Conservation (phyloP, 306 rosid species). For the Chamaecrista fasciculata region DNA sequence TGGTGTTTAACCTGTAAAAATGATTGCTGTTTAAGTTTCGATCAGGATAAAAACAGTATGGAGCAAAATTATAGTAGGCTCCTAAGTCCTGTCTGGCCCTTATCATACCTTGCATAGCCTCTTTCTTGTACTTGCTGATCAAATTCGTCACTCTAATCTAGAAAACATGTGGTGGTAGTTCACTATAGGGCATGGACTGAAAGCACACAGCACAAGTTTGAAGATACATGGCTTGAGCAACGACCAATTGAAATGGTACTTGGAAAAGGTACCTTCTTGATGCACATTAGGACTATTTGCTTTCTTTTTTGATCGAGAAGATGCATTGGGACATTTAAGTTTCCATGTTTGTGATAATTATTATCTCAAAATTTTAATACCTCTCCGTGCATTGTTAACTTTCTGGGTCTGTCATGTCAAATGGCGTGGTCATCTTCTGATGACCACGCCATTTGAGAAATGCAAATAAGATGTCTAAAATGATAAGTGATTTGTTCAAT, state of each 20-base stretch:
- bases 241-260: conserved; percentile 71
- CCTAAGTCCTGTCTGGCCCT: not conserved
- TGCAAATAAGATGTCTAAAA: not conserved
- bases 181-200: conserved; percentile 95
- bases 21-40: not conserved
- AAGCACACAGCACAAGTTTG: conserved; percentile 82
- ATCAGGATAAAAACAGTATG: not conserved
- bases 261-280: conserved; percentile 67
- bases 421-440: not conserved
- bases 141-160: conserved; percentile 25
- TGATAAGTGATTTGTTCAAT: not conserved
- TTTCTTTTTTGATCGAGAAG: conserved; percentile 7
- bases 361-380: not conserved
- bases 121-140: conserved; percentile 6
- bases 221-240: conserved; percentile 90
- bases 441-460: not conserved
- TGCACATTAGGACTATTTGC: not conserved
- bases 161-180: conserved; percentile 46
- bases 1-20: conserved; percentile 1
- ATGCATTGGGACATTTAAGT: not conserved
- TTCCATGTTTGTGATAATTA: not conserved
- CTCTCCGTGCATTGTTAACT: not conserved
- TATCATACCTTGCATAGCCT: not conserved
- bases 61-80: not conserved
- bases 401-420: conserved; percentile 9